Evolutionary conservation across 371 early-diverging fungal species (phyloP), one percentile per base, ranked within the genome.

Genomic region (Mortierella sp.): DNA sequence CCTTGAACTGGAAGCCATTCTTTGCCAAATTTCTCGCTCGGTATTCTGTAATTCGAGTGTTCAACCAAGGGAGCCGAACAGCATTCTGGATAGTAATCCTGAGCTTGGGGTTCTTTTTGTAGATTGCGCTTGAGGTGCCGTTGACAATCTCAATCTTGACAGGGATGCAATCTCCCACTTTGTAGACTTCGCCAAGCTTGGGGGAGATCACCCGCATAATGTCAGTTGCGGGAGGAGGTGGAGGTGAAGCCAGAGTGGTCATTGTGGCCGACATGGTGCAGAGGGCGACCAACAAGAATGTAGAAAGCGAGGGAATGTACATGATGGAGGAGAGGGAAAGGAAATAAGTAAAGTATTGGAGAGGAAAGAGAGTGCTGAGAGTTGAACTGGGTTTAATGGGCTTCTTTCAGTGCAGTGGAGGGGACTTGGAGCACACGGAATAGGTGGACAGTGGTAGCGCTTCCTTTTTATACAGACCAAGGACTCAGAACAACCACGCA

Each of bases 21-120:
- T 61, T 52, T 11, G 56, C 43, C 25, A 76, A 53, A 7, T 26
- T 29, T 7, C 47, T 44, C 12, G 72, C 72, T 6, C 11, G 7
- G 29, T n/a, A n/a, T n/a, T n/a, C n/a, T n/a, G n/a, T n/a, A n/a
- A n/a, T n/a, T n/a, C n/a, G n/a, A n/a, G n/a, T n/a, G n/a, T n/a
- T n/a, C n/a, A n/a, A n/a, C n/a, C n/a, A n/a, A n/a, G n/a, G n/a
- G 26, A 18, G 50, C 25, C 47, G 53, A 51, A 51, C 21, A 23
- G 51, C 21, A n/a, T 72, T 71, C 37, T 76, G 77, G 30, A 76
- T 26, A 21, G 25, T 25, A n/a, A 66, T 7, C 18, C 50, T 30
- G 44, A 66, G 57, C n/a, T 48, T 19, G 16, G 50, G 47, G 69
- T 76, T 72, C n/a, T 7, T 26, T 21, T 62, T 47, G 72, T 72